Evolutionary conservation across 177 flowering plant species (phyloP).

Genomic region (Vitis hybrid): DNA sequence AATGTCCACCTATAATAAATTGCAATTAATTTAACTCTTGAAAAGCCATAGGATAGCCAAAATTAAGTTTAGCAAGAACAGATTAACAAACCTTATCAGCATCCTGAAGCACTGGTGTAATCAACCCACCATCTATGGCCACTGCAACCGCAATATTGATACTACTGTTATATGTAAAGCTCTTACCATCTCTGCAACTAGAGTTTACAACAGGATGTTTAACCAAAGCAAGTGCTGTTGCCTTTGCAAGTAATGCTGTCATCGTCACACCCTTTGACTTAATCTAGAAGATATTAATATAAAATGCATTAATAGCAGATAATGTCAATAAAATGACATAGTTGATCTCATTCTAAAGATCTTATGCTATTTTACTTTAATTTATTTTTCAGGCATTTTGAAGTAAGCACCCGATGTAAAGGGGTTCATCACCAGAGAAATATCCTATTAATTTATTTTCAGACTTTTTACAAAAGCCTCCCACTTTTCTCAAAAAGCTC

Average conservation of each 20-base stretch:
- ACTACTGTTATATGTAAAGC: slow-evolving; percentile 87
- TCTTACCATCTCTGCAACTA: slow-evolving; percentile 90
- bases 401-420: too few species aligned
- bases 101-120: slow-evolving; percentile 96
- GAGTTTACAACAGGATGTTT: slow-evolving; percentile 93
- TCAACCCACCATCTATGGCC: slow-evolving; percentile 94
- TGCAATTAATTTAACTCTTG: not conserved
- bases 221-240: slow-evolving; percentile 91
- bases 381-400: too few species aligned
- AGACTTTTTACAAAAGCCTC: too few species aligned
- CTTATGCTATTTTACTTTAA: too few species aligned
- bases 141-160: slow-evolving; percentile 97
- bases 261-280: slow-evolving; percentile 97
- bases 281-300: slow-evolving; percentile 37
- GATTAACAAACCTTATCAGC: slow-evolving; percentile 80
- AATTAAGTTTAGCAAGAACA: not conserved
- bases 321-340: too few species aligned
- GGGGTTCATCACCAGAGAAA: too few species aligned
- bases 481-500: too few species aligned
- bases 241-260: slow-evolving; percentile 97
- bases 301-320: too few species aligned
- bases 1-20: slow-evolving; percentile 61
- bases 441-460: too few species aligned
- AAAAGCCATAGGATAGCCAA: not conserved
- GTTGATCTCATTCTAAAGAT: too few species aligned